These are phyloP conservation scores for Euphrasia confusa DNA, from an alignment of 257 asterid species.

Conservation along the genomic window DNA sequence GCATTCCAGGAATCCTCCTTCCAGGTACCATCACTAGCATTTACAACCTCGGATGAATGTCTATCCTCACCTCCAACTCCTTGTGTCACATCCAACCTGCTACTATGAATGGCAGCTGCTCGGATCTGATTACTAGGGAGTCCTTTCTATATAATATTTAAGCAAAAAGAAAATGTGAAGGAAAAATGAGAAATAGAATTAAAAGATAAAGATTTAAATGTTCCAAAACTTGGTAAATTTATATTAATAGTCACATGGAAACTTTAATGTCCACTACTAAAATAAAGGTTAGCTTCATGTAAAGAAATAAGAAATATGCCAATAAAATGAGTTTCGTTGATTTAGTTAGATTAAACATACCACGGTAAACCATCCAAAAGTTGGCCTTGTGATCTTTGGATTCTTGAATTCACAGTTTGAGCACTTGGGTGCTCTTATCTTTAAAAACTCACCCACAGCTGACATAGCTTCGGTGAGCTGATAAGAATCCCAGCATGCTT, in stretches of 20 bases:
- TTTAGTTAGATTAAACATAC: conserved; percentile 38
- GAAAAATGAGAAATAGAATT: conserved; percentile 18
- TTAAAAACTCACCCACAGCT: conserved; percentile 55
- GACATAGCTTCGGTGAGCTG: conserved; percentile 74
- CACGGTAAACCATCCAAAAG: conserved; percentile 85
- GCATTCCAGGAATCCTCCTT: conserved; percentile 41
- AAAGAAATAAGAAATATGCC: conserved; percentile 12
- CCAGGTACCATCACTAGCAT: conserved; percentile 37
- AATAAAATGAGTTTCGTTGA: conserved; percentile 7
- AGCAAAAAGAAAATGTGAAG: conserved; percentile 7
- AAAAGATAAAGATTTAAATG: background rate
- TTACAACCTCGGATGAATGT: conserved; percentile 59
- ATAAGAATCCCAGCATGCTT: conserved; percentile 54
- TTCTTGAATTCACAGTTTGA: conserved; percentile 38
- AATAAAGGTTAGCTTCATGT: background rate
- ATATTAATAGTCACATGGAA: conserved; percentile 12
- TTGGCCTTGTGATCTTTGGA: conserved; percentile 67
- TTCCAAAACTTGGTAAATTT: conserved; percentile 5
- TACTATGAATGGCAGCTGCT: conserved; percentile 37
- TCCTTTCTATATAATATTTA: conserved; percentile 39
- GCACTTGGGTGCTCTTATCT: conserved; percentile 42
- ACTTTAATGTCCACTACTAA: background rate
- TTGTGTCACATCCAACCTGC: conserved; percentile 34
- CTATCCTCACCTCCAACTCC: conserved; percentile 39
- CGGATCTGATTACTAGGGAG: conserved; percentile 28